Evolutionary conservation across 768 basidiomycete genomes (phyloP).

Genomic region (Termitomyces bulborhizus): DNA sequence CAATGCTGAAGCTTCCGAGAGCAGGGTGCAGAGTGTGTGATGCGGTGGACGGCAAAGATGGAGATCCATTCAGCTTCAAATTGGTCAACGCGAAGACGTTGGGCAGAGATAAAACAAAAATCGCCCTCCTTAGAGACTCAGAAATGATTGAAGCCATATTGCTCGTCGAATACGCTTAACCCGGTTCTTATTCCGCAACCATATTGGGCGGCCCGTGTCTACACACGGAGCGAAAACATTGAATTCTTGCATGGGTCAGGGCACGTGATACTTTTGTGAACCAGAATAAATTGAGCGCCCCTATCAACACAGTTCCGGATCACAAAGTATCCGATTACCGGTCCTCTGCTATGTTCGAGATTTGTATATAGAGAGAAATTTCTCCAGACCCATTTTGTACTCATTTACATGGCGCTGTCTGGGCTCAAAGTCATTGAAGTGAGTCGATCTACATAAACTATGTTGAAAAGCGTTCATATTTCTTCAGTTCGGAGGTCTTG

Average conservation of each 20-base stretch:
- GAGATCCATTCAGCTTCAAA: conserved; percentile 33
- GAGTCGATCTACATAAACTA: background rate
- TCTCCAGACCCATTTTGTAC: background rate
- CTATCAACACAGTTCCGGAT: background rate
- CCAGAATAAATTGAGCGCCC: too few species aligned
- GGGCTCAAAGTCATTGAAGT: conserved; percentile 21
- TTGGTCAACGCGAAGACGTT: conserved; percentile 1
- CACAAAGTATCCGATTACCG: background rate
- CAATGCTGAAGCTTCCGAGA: conserved; percentile 48
- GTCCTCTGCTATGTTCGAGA: background rate
- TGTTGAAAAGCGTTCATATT: background rate
- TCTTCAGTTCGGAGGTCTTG: conserved; percentile 71
- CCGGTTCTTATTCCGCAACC: background rate
- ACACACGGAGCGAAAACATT: background rate
- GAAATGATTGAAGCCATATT: background rate
- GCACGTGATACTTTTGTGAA: background rate
- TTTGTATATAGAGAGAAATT: background rate
- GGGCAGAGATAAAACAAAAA: conserved; percentile 1
- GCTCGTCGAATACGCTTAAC: background rate
- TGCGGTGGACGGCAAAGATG: conserved; percentile 35
- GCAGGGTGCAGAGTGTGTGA: conserved; percentile 37
- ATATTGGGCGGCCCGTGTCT: conserved; percentile 1
- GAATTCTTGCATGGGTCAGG: background rate
- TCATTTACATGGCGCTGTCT: conserved; percentile 16
- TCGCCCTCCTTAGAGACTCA: background rate